These are phyloP conservation scores for Cytospora piceicola DNA, from an alignment of 2,329 filamentous ascomycete species.

Conservation along the genomic window DNA sequence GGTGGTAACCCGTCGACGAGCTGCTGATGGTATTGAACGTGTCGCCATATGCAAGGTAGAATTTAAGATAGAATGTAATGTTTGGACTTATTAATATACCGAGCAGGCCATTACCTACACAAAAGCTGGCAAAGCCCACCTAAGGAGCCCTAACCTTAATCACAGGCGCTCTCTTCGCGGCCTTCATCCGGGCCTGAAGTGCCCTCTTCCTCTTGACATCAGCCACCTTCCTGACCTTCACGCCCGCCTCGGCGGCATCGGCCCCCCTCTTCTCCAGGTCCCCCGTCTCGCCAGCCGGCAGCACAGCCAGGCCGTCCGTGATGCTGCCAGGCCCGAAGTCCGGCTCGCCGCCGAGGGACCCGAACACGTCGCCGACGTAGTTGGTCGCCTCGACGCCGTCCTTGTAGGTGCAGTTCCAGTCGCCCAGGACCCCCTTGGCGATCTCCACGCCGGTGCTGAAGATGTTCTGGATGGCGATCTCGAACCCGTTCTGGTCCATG, in stretches of 20 bases:
- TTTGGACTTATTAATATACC: not conserved
- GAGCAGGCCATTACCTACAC: not conserved
- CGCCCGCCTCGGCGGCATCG: not conserved
- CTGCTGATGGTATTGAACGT: too few relatives aligned
- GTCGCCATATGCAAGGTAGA: too few relatives aligned
- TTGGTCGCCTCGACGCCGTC: conserved; percentile 62
- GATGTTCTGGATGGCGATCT: conserved; percentile 66
- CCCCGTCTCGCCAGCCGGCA: conserved; percentile 33
- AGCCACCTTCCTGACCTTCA: conserved; percentile 15
- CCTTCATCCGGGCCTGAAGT: conserved; percentile 11
- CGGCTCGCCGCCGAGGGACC: conserved; percentile 65
- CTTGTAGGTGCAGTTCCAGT: conserved; percentile 64
- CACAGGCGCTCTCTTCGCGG: conserved; percentile 9
- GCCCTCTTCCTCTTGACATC: conserved; percentile 15
- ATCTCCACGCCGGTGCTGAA: conserved; percentile 69
- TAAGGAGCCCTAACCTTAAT: conserved; percentile 1
- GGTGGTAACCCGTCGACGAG: too few relatives aligned
- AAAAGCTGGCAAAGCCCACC: not conserved
- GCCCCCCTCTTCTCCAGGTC: conserved; percentile 28
- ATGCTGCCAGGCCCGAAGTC: conserved; percentile 65
- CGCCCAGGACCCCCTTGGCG: conserved; percentile 62
- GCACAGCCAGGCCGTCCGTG: conserved; percentile 43
- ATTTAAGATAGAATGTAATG: too few relatives aligned
- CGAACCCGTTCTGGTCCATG: conserved; percentile 65
- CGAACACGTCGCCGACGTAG: conserved; percentile 74